A percentile compares a stretch with the other conserved stretches of the same genome.
Conservation (phyloP, 257 asterid species). For the Solanum corneliomulleri region DNA sequence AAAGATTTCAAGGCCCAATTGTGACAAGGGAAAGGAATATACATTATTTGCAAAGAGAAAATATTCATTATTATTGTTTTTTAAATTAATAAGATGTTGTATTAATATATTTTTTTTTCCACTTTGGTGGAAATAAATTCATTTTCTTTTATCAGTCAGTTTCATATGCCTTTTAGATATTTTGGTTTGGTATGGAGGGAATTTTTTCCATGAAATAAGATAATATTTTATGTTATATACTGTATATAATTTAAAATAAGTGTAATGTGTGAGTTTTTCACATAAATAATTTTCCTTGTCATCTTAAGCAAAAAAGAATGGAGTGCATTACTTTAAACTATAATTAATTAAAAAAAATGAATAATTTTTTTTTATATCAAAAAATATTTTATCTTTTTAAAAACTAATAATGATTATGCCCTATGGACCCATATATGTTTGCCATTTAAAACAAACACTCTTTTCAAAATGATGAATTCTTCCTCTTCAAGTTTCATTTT, state of each 20-base stretch:
- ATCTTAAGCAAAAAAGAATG: neutral
- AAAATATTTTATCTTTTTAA: neutral
- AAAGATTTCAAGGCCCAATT: neutral
- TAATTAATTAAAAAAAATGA: neutral
- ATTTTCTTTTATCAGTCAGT: neutral
- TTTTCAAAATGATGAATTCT: constrained; percentile 1
- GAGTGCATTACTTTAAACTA: neutral
- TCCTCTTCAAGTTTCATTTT: constrained; percentile 13
- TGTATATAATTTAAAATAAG: neutral
- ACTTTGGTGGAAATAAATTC: neutral
- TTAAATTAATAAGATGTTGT: neutral
- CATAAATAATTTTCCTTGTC: neutral
- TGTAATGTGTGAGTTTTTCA: neutral
- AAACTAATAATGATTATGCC: constrained; percentile 16
- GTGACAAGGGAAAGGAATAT: neutral
- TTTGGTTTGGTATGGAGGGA: neutral
- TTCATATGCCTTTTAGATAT: neutral
- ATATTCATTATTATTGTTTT: neutral
- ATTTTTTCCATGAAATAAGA: neutral
- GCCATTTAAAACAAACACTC: constrained; percentile 47
- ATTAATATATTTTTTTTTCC: neutral
- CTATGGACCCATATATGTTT: constrained; percentile 49
- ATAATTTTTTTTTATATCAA: neutral
- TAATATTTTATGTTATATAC: neutral
- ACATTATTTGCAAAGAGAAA: neutral